Conservation (phyloP, 305 asterid genomes). For the Coffea humblotiana region DNA sequence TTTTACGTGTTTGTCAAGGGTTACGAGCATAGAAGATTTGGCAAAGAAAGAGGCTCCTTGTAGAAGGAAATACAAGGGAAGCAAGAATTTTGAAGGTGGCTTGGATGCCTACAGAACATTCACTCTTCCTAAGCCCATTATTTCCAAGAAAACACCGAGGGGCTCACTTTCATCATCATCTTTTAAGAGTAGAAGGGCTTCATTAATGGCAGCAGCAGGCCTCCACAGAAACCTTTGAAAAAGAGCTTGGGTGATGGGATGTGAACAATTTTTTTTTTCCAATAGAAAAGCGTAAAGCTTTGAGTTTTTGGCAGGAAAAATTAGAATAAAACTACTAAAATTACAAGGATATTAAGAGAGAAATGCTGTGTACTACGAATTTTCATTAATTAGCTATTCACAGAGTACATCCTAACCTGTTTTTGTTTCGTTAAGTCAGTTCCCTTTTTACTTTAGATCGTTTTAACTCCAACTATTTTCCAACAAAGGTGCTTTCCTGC, state of each 20-base stretch:
- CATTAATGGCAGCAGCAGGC: slow-evolving; percentile 2
- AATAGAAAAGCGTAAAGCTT: not conserved
- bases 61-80: slow-evolving; percentile 43
- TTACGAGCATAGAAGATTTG: slow-evolving; percentile 62
- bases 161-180: slow-evolving; percentile 13
- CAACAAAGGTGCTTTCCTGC: not conserved
- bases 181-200: slow-evolving; percentile 11
- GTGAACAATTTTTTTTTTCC: not conserved
- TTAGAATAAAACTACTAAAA: not conserved
- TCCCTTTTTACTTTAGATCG: no score
- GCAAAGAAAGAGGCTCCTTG: slow-evolving; percentile 53
- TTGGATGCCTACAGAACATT: slow-evolving; percentile 44
- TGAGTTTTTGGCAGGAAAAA: not conserved
- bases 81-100: slow-evolving; percentile 55
- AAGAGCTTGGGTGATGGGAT: slow-evolving; percentile 8
- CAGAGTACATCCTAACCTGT: not conserved
- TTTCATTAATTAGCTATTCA: not conserved
- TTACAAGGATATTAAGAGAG: not conserved
- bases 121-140: slow-evolving; percentile 52
- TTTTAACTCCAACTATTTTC: not conserved
- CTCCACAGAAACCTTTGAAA: slow-evolving; percentile 10
- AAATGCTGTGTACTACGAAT: not conserved
- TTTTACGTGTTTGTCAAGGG: slow-evolving; percentile 62
- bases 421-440: not conserved
- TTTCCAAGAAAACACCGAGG: slow-evolving; percentile 44